These are phyloP conservation scores for Stenocarpella maydis DNA, from an alignment of 2,329 filamentous ascomycete species.

Conservation along the genomic window DNA sequence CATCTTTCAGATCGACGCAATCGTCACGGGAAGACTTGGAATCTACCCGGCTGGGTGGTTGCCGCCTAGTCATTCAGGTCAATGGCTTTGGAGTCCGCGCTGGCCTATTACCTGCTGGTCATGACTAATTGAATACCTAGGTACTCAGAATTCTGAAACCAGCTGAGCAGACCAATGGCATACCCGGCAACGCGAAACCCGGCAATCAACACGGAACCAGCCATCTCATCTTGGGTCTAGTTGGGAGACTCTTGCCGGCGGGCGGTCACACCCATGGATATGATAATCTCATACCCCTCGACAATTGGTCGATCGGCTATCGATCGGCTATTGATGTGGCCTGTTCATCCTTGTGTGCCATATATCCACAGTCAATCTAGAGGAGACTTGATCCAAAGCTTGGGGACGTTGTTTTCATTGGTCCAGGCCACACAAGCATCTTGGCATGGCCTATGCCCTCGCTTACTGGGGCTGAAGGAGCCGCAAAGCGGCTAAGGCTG, in stretches of 20 bases:
- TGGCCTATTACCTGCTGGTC: not conserved
- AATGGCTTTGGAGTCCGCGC: not conserved
- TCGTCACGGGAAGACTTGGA: not conserved
- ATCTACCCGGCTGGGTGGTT: not conserved
- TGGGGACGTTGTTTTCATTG: conserved; percentile 1
- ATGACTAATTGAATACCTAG: conserved; percentile 11
- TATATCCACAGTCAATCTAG: conserved; percentile 17
- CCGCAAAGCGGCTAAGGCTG: conserved; percentile 25
- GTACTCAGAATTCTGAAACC: conserved; percentile 13
- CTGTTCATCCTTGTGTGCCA: not conserved
- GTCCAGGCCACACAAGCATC: conserved; percentile 10
- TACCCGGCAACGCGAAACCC: conserved; percentile 17
- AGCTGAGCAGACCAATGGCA: not conserved
- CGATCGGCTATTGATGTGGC: not conserved
- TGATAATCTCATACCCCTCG: too few species aligned
- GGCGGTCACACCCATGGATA: too few species aligned
- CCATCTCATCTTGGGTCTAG: conserved; percentile 17
- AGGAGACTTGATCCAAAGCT: conserved; percentile 19
- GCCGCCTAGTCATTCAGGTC: not conserved
- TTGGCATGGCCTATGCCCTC: conserved; percentile 4
- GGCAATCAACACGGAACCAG: conserved; percentile 6
- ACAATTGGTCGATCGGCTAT: too few species aligned
- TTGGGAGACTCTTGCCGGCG: too few species aligned
- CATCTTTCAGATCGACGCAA: not conserved
- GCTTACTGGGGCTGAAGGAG: conserved; percentile 12